These are phyloP conservation scores for Epichloe sibirici DNA, from an alignment of 2,329 filamentous ascomycete species.

Conservation along the genomic window DNA sequence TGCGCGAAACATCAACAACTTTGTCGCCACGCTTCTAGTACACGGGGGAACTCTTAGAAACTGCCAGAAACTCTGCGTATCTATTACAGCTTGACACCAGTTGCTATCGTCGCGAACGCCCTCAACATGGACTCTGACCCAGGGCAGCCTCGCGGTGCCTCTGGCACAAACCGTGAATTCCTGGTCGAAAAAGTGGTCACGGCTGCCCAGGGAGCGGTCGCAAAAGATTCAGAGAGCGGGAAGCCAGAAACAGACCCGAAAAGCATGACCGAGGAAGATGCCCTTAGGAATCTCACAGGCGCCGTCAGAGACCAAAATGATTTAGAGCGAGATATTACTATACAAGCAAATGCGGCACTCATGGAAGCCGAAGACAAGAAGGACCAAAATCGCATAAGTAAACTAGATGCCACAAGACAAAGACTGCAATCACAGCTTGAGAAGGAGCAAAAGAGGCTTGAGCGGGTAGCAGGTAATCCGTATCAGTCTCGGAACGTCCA, in stretches of 20 bases:
- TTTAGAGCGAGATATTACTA: slow-evolving; percentile 71
- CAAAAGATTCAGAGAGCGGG: neutral
- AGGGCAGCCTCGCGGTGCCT: slow-evolving; percentile 10
- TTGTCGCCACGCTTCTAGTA: neutral
- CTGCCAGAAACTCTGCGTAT: neutral
- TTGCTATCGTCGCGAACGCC: neutral
- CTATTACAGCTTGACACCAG: neutral
- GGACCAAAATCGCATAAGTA: slow-evolving; percentile 50
- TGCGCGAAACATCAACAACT: neutral
- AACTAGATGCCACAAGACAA: slow-evolving; percentile 37
- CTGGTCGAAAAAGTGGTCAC: slow-evolving; percentile 19
- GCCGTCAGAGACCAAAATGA: slow-evolving; percentile 79
- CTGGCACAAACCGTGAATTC: slow-evolving; percentile 13
- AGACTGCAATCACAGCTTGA: slow-evolving; percentile 56
- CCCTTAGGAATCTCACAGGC: slow-evolving; percentile 50
- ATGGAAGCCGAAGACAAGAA: slow-evolving; percentile 51
- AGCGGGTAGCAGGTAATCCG: slow-evolving; percentile 30
- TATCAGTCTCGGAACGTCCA: slow-evolving; percentile 45
- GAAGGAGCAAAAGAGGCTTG: slow-evolving; percentile 35
- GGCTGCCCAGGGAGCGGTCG: slow-evolving; percentile 15
- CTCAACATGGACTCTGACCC: slow-evolving; percentile 15
- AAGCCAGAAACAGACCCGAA: slow-evolving; percentile 12
- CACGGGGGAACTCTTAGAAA: neutral
- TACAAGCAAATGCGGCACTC: slow-evolving; percentile 46
- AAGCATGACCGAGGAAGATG: slow-evolving; percentile 43